A percentile compares a stretch with the other conserved stretches of the same genome.
Conservation (phyloP, 2,329 filamentous ascomycete genomes). For the Fusarium xylarioides region DNA sequence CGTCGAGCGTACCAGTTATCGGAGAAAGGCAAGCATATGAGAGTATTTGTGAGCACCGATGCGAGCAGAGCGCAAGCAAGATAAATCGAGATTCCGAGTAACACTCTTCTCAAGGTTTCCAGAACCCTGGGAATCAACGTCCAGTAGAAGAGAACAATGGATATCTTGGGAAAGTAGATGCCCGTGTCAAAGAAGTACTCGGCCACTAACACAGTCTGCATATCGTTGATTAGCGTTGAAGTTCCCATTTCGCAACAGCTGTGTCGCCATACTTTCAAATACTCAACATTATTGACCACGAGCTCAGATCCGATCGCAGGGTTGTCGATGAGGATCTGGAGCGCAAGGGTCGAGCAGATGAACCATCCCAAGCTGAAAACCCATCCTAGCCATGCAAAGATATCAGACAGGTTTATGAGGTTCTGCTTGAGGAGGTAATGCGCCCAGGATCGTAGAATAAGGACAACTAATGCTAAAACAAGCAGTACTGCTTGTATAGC, state of each 20-base stretch:
- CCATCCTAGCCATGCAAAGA: constrained; percentile 11
- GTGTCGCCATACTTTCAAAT: neutral
- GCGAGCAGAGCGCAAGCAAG: neutral
- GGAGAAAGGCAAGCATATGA: neutral
- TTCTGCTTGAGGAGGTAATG: neutral
- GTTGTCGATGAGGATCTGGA: constrained; percentile 2
- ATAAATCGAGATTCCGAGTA: constrained; percentile 1
- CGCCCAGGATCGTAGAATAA: neutral
- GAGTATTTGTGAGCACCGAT: constrained; percentile 5
- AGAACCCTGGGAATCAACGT: constrained; percentile 1
- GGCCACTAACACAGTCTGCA: constrained; percentile 3
- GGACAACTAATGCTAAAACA: neutral
- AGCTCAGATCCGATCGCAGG: neutral
- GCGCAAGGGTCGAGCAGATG: constrained; percentile 15
- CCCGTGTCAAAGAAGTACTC: constrained; percentile 15
- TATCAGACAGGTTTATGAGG: neutral
- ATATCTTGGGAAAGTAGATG: constrained; percentile 15
- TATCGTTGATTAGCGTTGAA: neutral
- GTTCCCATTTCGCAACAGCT: neutral
- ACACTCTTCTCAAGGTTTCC: neutral
- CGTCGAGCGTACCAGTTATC: neutral
- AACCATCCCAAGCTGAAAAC: constrained; percentile 17
- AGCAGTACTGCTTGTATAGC: constrained; percentile 4
- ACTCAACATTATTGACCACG: neutral
- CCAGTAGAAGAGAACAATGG: constrained; percentile 16